A percentile compares a stretch with the other conserved stretches of the same genome.
Conservation (phyloP, 2,329 filamentous ascomycete species). For the Alternaria burnsii region DNA sequence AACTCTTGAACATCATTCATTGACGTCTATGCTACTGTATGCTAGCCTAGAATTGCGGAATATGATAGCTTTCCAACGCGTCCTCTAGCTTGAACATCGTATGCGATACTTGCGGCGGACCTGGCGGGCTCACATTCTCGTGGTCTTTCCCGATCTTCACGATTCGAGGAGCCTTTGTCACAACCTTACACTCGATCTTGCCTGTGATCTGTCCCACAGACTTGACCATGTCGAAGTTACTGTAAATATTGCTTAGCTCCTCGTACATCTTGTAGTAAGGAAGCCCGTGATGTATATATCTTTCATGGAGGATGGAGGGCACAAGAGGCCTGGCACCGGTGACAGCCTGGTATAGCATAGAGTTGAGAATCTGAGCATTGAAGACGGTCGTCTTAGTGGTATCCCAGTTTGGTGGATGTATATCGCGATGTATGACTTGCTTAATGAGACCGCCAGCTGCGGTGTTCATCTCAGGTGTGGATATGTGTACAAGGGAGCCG, state of each 20-base stretch:
- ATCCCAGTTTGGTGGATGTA: conserved; percentile 15
- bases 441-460: conserved; percentile 54
- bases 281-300: conserved; percentile 45
- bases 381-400: conserved; percentile 38
- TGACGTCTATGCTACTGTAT: neutral
- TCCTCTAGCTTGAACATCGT: conserved; percentile 27
- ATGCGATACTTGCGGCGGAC: conserved; percentile 25
- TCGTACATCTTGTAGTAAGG: conserved; percentile 52
- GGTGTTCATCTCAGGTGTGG: conserved; percentile 45
- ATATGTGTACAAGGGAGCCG: neutral
- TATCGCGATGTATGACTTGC: conserved; percentile 51
- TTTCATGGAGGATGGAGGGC: conserved; percentile 47
- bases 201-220: conserved; percentile 38
- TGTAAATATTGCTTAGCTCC: conserved; percentile 37
- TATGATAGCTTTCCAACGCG: conserved; percentile 12
- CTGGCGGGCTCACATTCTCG: conserved; percentile 22
- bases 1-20: too few relatives aligned
- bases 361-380: conserved; percentile 55
- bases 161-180: neutral
- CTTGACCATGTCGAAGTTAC: conserved; percentile 37
- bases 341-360: conserved; percentile 43
- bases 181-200: neutral
- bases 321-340: conserved; percentile 49
- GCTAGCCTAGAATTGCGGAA: neutral
- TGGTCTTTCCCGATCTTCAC: neutral